A percentile compares a stretch with the other conserved stretches of the same genome.
Conservation (phyloP, 331 rosid species). For the Ulmus americana region DNA sequence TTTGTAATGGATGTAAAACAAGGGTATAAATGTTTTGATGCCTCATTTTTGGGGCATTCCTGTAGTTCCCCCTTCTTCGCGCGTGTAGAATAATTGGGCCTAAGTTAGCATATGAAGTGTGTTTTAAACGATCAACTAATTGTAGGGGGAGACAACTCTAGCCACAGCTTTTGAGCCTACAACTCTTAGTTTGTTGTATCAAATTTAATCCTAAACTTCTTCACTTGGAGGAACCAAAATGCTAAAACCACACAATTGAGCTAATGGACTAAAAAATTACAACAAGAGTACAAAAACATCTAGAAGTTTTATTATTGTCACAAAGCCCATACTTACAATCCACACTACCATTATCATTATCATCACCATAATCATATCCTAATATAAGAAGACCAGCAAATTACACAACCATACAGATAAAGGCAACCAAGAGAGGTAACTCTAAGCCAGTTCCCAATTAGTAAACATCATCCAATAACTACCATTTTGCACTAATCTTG, state of each 20-base stretch:
- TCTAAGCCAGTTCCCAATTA: not conserved
- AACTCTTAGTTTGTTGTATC: too few relatives aligned
- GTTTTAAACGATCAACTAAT: too few relatives aligned
- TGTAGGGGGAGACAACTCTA: too few relatives aligned
- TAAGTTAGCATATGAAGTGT: too few relatives aligned
- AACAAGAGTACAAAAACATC: not conserved
- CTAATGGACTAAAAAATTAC: not conserved
- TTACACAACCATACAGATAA: not conserved
- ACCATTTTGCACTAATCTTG: slow-evolving; percentile 38
- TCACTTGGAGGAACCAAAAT: not conserved
- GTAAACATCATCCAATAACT: slow-evolving; percentile 11
- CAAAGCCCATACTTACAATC: not conserved
- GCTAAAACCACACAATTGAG: not conserved
- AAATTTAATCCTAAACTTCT: not conserved
- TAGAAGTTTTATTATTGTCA: not conserved
- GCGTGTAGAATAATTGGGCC: too few relatives aligned
- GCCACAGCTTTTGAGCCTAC: too few relatives aligned
- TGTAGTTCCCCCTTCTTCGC: too few relatives aligned
- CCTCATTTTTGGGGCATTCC: too few relatives aligned
- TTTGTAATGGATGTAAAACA: too few relatives aligned
- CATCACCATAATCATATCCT: not conserved
- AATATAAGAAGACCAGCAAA: not conserved
- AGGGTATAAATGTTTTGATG: too few relatives aligned
- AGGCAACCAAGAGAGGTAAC: not conserved
- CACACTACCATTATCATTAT: not conserved